Evolutionary conservation across 331 rosid genomes (phyloP).

Genomic region (Pyracantha coccinea): DNA sequence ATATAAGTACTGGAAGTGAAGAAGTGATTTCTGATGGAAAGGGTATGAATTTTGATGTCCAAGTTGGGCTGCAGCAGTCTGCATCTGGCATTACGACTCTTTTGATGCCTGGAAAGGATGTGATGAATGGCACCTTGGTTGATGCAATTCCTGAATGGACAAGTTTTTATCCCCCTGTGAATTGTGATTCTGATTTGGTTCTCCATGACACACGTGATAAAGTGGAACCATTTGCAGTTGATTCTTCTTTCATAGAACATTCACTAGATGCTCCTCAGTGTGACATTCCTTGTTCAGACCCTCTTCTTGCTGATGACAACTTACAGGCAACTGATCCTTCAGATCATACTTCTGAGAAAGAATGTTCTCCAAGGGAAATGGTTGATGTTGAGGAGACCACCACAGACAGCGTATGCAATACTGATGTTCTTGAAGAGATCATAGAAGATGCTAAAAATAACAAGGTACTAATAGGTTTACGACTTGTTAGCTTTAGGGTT

Average conservation of each 20-base stretch:
- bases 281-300: conserved; percentile 3
- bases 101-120: conserved; percentile 11
- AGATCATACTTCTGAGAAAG: conserved; percentile 14
- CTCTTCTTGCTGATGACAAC: conserved; percentile 14
- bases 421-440: conserved; percentile 59
- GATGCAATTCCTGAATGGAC: conserved; percentile 8
- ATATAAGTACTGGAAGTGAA: conserved; percentile 14
- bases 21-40: conserved; percentile 9
- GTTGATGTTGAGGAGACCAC: conserved; percentile 28
- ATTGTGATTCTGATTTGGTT: conserved; percentile 7
- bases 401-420: conserved; percentile 20
- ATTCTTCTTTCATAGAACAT: neutral
- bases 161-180: conserved; percentile 10
- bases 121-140: conserved; percentile 4
- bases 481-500: conserved; percentile 5
- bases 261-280: conserved; percentile 1
- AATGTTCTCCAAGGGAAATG: conserved; percentile 14
- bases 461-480: conserved; percentile 54
- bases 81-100: neutral
- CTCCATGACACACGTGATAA: neutral
- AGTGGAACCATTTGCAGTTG: conserved; percentile 5
- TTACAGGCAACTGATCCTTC: conserved; percentile 18
- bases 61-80: conserved; percentile 14
- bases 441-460: conserved; percentile 70
- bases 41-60: conserved; percentile 4